phyloP scores from a whole-genome alignment of 305 asterid species.

The Fraxinus sp. region DNA sequence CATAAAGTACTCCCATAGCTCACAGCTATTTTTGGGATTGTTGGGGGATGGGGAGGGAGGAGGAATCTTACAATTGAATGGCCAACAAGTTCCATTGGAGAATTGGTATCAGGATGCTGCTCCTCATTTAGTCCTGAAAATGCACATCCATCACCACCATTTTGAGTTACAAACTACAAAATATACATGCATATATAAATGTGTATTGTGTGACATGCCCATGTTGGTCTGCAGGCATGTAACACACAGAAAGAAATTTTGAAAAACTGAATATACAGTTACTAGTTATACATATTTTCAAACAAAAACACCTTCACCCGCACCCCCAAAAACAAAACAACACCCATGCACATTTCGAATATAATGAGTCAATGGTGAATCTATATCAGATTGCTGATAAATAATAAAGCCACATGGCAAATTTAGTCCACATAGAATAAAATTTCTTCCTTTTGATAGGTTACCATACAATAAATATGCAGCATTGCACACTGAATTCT shows the following conservation, averaged over 20 bases:
- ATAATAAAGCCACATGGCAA: background rate
- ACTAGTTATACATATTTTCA: background rate
- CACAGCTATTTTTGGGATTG: background rate
- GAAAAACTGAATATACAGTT: background rate
- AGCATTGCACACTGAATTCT: background rate
- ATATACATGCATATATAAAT: background rate
- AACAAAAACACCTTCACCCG: background rate
- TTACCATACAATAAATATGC: background rate
- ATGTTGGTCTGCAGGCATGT: background rate
- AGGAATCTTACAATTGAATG: slow-evolving; percentile 63
- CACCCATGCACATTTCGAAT: background rate
- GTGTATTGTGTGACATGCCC: background rate
- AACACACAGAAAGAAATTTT: background rate
- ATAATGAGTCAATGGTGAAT: background rate
- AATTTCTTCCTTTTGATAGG: background rate
- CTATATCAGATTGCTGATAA: background rate
- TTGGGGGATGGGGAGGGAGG: background rate
- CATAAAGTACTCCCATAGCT: background rate
- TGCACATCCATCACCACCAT: slow-evolving; percentile 3
- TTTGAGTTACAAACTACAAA: slow-evolving; percentile 12
- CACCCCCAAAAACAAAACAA: background rate
- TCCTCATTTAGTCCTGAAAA: slow-evolving; percentile 46
- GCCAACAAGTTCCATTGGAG: slow-evolving; percentile 70
- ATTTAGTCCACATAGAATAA: background rate
- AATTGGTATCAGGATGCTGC: slow-evolving; percentile 42